phyloP scores from a whole-genome alignment of 1,284 basidiomycete species.

The Gomphus bonarii region DNA sequence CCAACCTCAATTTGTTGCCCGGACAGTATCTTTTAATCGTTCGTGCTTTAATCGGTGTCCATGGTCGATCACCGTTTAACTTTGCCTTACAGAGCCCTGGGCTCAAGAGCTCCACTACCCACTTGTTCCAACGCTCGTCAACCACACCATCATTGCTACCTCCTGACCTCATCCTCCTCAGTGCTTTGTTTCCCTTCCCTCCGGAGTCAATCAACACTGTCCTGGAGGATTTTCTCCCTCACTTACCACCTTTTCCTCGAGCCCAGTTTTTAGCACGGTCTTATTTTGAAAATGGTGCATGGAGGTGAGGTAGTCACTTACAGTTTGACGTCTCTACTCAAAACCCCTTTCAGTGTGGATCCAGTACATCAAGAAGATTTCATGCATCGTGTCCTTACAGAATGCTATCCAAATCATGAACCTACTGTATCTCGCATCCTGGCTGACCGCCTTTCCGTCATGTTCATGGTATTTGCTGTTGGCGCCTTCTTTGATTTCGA shows the following conservation, averaged over 20 bases:
- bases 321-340: background rate
- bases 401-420: constrained; percentile 4
- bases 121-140: constrained; percentile 1
- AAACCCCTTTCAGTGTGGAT: constrained; percentile 2
- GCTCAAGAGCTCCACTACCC: background rate
- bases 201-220: constrained; percentile 3
- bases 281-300: constrained; percentile 11
- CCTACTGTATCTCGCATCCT: background rate
- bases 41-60: background rate
- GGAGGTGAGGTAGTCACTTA: background rate
- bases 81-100: background rate
- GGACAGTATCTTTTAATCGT: constrained; percentile 9
- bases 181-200: constrained; percentile 10
- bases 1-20: background rate
- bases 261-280: constrained; percentile 6
- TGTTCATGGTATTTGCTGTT: constrained; percentile 11
- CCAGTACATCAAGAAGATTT: constrained; percentile 11
- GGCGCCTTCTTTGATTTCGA: constrained; percentile 10
- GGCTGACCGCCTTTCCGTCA: constrained; percentile 3
- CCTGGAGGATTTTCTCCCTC: constrained; percentile 6
- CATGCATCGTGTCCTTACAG: background rate
- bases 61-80: background rate
- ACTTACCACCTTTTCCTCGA: constrained; percentile 6
- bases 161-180: constrained; percentile 5
- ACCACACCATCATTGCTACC: constrained; percentile 1